Base-by-base conservation (phyloP, 1,284 basidiomycete genomes). In the Melampsora abietis-canadensis region DNA sequence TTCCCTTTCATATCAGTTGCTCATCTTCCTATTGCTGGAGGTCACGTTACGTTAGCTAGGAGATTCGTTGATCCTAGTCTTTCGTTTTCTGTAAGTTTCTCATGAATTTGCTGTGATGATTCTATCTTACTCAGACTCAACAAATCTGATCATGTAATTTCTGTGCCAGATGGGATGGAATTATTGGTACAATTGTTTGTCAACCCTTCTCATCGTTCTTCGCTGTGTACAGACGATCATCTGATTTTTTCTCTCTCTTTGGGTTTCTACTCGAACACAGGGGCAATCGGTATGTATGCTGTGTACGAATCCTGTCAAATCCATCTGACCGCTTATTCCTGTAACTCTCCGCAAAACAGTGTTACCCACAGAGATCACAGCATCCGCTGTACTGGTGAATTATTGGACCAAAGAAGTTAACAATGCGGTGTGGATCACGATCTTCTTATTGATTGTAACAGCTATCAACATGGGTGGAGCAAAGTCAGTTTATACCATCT, bases 51-150 rank as follows among this genome's bases (percentile, higher is more conserved):
- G 66, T 84, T 92, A 51, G 89, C 91, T 4, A 87, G 87, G 77
- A 88, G 90, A 57, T 92, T 92, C 80, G 88, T 92, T 31, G 88
- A 91, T 79, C 88, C 89, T 5, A 89, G 91, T 2, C 85, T 92
- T 76, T 88, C 88, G 0, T 79, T 81, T 57, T 77, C 79, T 21
- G 77, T 81, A 12, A 77, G 19, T 80, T 17, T 40, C 4, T 44
- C 4, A 44, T 44, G 14, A 44, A 17, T 44, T 0, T 30, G 17
- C 46, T 19, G 21, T 19, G 4, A 2, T 51, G 66, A 59, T 92
- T 92, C 79, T 17, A 57, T 86, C 90, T 17, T 69, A 90, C 87
- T 90, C 90, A 75, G 12, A 92, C 89, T 89, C 88, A 90, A 79
- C 91, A 7, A 66, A 51, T 40, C 47, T 34, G 31, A 48, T 10